Conservation (phyloP, 768 basidiomycete species). For the Piloderma croceum region DNA sequence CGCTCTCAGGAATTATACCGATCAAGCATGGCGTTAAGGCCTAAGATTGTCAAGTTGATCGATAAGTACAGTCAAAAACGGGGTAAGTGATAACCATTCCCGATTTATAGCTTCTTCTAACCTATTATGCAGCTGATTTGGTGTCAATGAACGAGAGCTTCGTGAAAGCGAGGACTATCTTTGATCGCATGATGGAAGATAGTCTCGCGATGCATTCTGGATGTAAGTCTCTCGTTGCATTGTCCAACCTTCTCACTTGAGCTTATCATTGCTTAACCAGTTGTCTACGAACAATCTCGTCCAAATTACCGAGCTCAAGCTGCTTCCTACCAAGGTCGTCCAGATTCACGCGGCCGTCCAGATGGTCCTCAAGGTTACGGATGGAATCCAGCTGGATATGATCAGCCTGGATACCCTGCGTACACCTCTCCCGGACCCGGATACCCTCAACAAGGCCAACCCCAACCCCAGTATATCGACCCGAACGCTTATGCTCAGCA, state of each 20-base stretch:
- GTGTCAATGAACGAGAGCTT: constrained; percentile 95
- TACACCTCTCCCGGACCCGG: constrained; percentile 22
- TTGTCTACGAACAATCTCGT: constrained; percentile 10
- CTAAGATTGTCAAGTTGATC: constrained; percentile 94
- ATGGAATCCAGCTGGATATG: constrained; percentile 45
- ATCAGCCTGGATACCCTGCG: constrained; percentile 38
- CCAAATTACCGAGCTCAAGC: constrained; percentile 21
- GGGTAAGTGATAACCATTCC: constrained; percentile 28
- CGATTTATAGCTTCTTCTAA: neutral
- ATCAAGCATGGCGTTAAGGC: constrained; percentile 80
- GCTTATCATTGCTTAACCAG: constrained; percentile 11
- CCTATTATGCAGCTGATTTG: constrained; percentile 63
- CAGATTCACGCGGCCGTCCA: constrained; percentile 25
- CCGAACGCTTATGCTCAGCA: constrained; percentile 8
- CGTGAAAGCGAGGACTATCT: constrained; percentile 80
- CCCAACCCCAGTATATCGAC: constrained; percentile 8
- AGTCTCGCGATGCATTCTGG: constrained; percentile 71
- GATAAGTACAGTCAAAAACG: constrained; percentile 97
- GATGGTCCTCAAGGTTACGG: constrained; percentile 40
- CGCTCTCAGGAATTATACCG: constrained; percentile 76
- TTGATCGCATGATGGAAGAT: constrained; percentile 92
- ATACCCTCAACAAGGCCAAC: constrained; percentile 2
- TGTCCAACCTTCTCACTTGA: constrained; percentile 46
- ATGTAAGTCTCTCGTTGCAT: constrained; percentile 40
- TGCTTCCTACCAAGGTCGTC: constrained; percentile 20